Evolutionary conservation across 108 stramenopile genomes (phyloP), one percentile per base, ranked within the genome.

Genomic region (Skeletonema costatum): DNA sequence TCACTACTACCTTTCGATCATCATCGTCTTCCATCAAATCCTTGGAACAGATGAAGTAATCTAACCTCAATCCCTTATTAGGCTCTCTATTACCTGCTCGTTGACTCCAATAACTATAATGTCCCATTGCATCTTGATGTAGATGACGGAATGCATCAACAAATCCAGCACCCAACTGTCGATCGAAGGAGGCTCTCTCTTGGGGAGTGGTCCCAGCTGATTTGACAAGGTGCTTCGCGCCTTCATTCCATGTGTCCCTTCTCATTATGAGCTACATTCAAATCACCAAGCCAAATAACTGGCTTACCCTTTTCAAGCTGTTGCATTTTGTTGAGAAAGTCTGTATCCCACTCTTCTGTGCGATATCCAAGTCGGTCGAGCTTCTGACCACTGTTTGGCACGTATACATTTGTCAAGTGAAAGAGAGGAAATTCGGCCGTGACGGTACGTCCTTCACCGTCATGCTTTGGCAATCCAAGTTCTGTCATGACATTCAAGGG

Each of bases 371-470:
- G 82, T 21, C 98, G 88, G 60, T 96, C 95, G 38, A 99, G 92
- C 12, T 91, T 95, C 83, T 98, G 96, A 21, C 99, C 99, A 4
- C 92, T 89, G 75, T 99, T 99, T n/a, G 99, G 97, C 12, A 99
- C 97, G 75, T 99, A 99, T 19, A 96, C 84, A 74, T 95, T 94
- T 8, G 86, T 87, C 16, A 99, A 81, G 46, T 95, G 88, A 32
- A 95, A 97, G 32, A 85, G 78, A 21, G 96, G 91, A 66, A 95
- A 97, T 32, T 98, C 96, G 50, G 98, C 71, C 5, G 87, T 88
- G 75, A 99, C 94, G 7, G 86, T 78, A 1, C 99, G 91, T 16
- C 99, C 99, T 86, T 99, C 99, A 25, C 85, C 83, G 64, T 97
- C 97, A 75, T 95, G 93, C 31, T 89, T 83, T 8, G 87, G 80